Evolutionary conservation across 139 green algal species (phyloP).

Genomic region (Chlamydomonas incerta): DNA sequence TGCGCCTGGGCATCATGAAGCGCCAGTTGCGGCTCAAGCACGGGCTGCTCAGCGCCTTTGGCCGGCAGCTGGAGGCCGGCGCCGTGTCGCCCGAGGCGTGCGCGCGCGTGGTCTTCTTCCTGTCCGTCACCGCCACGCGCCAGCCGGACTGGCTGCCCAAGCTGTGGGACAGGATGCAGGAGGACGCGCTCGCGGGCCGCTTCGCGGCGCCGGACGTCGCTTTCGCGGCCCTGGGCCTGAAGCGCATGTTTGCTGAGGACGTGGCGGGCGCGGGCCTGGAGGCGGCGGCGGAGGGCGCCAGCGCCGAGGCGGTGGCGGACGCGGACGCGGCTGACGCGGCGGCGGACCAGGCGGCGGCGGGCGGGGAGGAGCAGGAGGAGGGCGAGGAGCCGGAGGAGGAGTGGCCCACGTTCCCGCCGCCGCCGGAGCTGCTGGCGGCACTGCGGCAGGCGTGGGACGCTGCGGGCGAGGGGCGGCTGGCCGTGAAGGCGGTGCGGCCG

Average conservation of each 20-base stretch:
- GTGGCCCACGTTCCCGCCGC: neutral
- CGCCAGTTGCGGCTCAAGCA: neutral
- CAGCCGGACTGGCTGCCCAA: neutral
- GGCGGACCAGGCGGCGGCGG: neutral
- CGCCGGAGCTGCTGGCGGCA: slow-evolving; percentile 3
- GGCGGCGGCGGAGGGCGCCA: neutral
- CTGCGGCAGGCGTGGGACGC: slow-evolving; percentile 12
- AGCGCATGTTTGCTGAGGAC: neutral
- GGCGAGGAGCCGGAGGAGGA: neutral
- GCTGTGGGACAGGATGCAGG: neutral
- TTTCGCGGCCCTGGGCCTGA: neutral
- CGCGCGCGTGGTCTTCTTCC: neutral
- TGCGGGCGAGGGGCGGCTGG: slow-evolving; percentile 11
- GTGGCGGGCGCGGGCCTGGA: neutral
- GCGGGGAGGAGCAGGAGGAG: neutral
- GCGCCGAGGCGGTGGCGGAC: neutral
- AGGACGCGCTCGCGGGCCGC: neutral
- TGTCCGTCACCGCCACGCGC: neutral
- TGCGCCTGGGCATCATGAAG: too few relatives aligned
- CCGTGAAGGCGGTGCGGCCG: neutral
- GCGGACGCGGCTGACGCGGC: neutral
- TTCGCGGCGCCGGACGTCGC: neutral
- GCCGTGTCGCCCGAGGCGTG: neutral
- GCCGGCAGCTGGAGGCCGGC: too few relatives aligned
- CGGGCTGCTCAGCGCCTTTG: neutral